phyloP scores from a whole-genome alignment of 2,329 filamentous ascomycete species.

The Apiospora malaysiana region DNA sequence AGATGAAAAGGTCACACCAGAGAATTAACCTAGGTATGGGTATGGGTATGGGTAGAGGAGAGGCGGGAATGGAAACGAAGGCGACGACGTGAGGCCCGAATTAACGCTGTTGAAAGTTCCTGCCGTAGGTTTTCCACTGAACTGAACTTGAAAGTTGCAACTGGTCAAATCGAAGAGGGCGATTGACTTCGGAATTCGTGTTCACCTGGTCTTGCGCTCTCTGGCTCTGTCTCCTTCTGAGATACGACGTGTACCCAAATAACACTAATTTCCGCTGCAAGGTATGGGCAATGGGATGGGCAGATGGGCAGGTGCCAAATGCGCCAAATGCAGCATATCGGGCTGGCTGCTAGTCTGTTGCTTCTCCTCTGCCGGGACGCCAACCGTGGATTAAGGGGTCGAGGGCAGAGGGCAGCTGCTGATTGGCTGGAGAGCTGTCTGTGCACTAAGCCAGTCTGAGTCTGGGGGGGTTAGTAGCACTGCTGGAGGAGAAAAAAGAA shows the following conservation, averaged over 20 bases:
- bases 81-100: not conserved
- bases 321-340: constrained; percentile 13
- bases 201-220: constrained; percentile 5
- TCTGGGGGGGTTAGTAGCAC: constrained; percentile 23
- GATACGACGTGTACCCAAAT: not conserved
- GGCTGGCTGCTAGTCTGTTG: constrained; percentile 19
- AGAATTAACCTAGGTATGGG: not conserved
- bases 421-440: constrained; percentile 3
- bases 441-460: constrained; percentile 25
- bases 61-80: not conserved
- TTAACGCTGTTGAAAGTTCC: constrained; percentile 16
- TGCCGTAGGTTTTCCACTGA: constrained; percentile 8
- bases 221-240: not conserved
- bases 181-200: constrained; percentile 18
- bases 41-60: no score
- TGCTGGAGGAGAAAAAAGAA: constrained; percentile 6
- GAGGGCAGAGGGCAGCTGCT: not conserved
- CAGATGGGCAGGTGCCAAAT: constrained; percentile 17
- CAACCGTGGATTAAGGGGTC: constrained; percentile 20
- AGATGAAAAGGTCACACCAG: constrained; percentile 22
- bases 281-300: constrained; percentile 6
- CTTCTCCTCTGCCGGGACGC: constrained; percentile 20
- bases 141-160: constrained; percentile 17
- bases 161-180: constrained; percentile 8
- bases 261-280: constrained; percentile 21